Evolutionary conservation across 768 basidiomycete genomes (phyloP).

Genomic region (Naganishia friedmannii): DNA sequence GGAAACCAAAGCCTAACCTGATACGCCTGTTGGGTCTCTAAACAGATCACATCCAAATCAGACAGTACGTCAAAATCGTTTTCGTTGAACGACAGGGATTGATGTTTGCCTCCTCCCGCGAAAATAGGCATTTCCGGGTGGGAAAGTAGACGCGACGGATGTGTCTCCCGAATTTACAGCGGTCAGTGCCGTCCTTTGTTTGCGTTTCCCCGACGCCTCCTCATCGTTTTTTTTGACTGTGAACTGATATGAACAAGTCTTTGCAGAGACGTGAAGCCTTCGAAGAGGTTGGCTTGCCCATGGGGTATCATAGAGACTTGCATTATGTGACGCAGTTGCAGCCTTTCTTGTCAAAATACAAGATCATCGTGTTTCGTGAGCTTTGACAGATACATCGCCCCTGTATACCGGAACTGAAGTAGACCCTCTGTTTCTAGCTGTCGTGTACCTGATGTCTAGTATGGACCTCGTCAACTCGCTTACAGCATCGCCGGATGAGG

Average conservation of each 20-base stretch:
- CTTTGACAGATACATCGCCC: background rate
- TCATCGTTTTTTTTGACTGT: background rate
- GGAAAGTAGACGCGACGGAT: constrained; percentile 70
- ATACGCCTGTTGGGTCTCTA: constrained; percentile 49
- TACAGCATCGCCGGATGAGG: constrained; percentile 63
- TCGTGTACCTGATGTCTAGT: constrained; percentile 68
- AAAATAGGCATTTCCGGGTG: constrained; percentile 68
- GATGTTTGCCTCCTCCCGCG: background rate
- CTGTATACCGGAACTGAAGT: background rate
- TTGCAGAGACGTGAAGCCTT: constrained; percentile 73
- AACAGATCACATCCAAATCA: constrained; percentile 31
- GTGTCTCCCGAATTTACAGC: constrained; percentile 66
- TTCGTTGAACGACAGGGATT: background rate
- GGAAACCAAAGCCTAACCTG: no score
- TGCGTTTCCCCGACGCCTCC: background rate
- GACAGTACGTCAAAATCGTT: constrained; percentile 17
- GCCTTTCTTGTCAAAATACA: constrained; percentile 65
- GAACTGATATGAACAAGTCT: background rate
- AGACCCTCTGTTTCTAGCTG: constrained; percentile 51
- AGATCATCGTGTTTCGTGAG: constrained; percentile 63
- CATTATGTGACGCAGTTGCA: constrained; percentile 63
- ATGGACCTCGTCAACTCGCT: constrained; percentile 59
- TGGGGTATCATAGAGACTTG: constrained; percentile 58
- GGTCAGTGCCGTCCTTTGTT: constrained; percentile 56
- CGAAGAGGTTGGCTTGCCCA: constrained; percentile 76